These are phyloP conservation scores for Pseudonitzschia multiseries DNA, from an alignment of 108 stramenopile species.

Conservation along the genomic window DNA sequence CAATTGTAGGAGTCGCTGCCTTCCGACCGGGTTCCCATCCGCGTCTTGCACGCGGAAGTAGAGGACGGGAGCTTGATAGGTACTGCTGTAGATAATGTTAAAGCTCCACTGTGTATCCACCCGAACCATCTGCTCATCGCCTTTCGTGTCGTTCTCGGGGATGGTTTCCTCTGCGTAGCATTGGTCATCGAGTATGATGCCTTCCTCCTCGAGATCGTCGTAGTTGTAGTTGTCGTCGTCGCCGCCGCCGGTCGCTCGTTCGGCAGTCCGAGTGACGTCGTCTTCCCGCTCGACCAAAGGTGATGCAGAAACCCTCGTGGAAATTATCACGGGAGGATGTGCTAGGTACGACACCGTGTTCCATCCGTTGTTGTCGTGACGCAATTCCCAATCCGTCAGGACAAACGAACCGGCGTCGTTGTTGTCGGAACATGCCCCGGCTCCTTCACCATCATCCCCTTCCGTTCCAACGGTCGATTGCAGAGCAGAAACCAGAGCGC, in stretches of 20 bases:
- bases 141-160: constrained; percentile 9
- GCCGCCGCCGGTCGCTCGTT: background rate
- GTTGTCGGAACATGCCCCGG: background rate
- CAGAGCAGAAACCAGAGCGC: constrained; percentile 7
- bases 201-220: constrained; percentile 23
- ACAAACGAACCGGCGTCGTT: background rate
- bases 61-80: constrained; percentile 66
- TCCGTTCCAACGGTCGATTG: background rate
- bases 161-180: constrained; percentile 21
- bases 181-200: no score
- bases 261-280: background rate
- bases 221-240: background rate
- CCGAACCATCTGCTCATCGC: background rate
- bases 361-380: background rate
- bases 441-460: no score
- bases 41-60: constrained; percentile 52
- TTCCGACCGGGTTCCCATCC: constrained; percentile 40
- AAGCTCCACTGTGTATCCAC: constrained; percentile 53
- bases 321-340: constrained; percentile 1
- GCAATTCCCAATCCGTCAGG: background rate
- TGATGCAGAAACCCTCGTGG: background rate
- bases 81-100: constrained; percentile 59
- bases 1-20: constrained; percentile 38
- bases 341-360: background rate
- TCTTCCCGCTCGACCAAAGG: background rate